Percentiles rank a stretch among this genome's conserved stretches.
Evolutionary conservation across 306 rosid genomes (phyloP).

Genomic region (Medicago truncatula): DNA sequence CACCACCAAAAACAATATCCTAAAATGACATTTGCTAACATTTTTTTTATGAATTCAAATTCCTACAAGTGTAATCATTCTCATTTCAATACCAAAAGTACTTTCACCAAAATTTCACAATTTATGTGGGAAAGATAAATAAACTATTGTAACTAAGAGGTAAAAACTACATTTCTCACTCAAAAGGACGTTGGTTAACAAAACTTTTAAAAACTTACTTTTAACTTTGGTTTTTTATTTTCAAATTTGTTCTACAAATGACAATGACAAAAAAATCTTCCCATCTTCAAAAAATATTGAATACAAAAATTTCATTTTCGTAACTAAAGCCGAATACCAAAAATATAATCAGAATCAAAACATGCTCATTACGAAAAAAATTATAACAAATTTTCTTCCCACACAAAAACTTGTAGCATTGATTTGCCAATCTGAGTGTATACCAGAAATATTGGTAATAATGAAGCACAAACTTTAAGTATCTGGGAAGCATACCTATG

Average conservation of each 20-base stretch:
- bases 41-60: no score
- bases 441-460: conserved; percentile 20
- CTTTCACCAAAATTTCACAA: no score
- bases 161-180: no score
- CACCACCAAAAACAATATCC: no score
- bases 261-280: neutral
- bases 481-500: conserved; percentile 34
- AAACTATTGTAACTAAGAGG: no score
- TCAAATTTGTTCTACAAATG: neutral
- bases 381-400: neutral
- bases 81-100: no score
- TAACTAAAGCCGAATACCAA: neutral
- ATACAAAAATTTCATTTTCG: neutral
- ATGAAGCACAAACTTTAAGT: conserved; percentile 36
- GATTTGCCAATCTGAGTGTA: conserved; percentile 7
- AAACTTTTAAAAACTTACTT: no score
- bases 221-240: no score
- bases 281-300: neutral
- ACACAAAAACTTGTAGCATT: neutral
- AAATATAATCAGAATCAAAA: neutral
- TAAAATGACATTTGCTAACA: no score
- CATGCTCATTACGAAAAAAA: neutral
- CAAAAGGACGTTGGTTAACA: no score
- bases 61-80: no score
- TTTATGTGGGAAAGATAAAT: no score